These are phyloP conservation scores for Rhodotorula sp. DNA, from an alignment of 1,284 basidiomycete genomes.

Conservation along the genomic window DNA sequence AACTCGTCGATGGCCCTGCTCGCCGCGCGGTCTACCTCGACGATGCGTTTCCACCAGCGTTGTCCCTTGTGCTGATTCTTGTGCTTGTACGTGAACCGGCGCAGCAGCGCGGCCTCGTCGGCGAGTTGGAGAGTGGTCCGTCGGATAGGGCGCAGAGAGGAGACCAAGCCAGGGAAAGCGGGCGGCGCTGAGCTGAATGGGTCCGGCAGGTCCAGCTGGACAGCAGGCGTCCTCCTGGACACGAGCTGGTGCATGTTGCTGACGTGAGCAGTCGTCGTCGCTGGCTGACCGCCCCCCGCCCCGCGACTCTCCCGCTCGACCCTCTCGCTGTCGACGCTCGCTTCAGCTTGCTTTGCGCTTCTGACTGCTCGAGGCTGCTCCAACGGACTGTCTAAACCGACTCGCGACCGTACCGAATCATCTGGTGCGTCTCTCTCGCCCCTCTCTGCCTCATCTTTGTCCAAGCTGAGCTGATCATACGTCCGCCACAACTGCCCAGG, in stretches of 20 bases:
- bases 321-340: too few species aligned
- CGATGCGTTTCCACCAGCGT: conserved; percentile 32
- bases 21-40: conserved; percentile 23
- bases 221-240: too few species aligned
- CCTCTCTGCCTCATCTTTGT: neutral
- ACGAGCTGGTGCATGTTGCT: too few species aligned
- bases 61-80: conserved; percentile 39
- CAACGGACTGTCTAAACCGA: too few species aligned
- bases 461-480: neutral
- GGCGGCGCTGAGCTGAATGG: neutral
- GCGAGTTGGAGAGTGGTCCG: conserved; percentile 16
- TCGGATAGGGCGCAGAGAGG: conserved; percentile 31
- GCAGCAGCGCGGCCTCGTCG: conserved; percentile 26
- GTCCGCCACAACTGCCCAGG: neutral
- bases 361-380: too few species aligned
- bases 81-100: conserved; percentile 41
- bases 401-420: neutral
- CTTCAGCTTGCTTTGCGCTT: too few species aligned
- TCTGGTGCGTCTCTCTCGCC: neutral
- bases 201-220: too few species aligned
- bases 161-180: conserved; percentile 34
- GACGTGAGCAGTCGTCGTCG: too few species aligned
- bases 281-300: too few species aligned
- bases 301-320: too few species aligned
- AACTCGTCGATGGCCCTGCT: conserved; percentile 22